Base-by-base conservation (phyloP, 129 eudicot species). In the Heracleum sosnowskyi region DNA sequence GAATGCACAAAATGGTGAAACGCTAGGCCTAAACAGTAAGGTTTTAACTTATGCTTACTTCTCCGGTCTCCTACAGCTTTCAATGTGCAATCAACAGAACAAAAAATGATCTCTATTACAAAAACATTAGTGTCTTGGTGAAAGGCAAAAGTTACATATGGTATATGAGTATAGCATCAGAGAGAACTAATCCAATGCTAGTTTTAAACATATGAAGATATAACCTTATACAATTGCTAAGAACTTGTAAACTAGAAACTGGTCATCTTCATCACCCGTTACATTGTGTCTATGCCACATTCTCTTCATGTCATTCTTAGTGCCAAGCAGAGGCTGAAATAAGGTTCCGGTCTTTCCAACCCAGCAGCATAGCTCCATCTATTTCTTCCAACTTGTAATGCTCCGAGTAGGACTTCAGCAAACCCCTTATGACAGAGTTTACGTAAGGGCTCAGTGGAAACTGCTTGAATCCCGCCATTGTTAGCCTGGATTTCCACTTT, bases 261-360 rank as follows among this genome's bases (percentile, higher is more conserved):
- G 53, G 57, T 36, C 68, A 55, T 69, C 73, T 22, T 69, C 44
- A 36, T 40, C 51, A 39, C 29, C 18, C 46, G 36, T 40, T 36
- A 40, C 77, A 53, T 75, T 72, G 79, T 20, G 35, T 63, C 71
- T 12, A 44, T 75, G 36, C 20, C 73, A 41, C 40, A 18, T 16
- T 17, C 44, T n/a, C 22, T 36, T 51, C 55, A 66, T 46, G 33
- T 41, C 4, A 15, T 63, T 74, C 42, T 89, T 83, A 93, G 73
- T 88, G 89, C 98, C 98, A 94, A 69, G 98, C 98, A 75, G 98
- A 94, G 33, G 98, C 98, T 0, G 98, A 91, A 17, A 94, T 81
- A 64, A 94, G 84, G 72, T 91, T 90, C 62, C 98, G 83, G 15
- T 90, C 92, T 80, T 91, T 91, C 98, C 98, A 94, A 40, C 97